Base-by-base conservation (phyloP, 2,329 filamentous ascomycete genomes). In the Aspergillus sp. region DNA sequence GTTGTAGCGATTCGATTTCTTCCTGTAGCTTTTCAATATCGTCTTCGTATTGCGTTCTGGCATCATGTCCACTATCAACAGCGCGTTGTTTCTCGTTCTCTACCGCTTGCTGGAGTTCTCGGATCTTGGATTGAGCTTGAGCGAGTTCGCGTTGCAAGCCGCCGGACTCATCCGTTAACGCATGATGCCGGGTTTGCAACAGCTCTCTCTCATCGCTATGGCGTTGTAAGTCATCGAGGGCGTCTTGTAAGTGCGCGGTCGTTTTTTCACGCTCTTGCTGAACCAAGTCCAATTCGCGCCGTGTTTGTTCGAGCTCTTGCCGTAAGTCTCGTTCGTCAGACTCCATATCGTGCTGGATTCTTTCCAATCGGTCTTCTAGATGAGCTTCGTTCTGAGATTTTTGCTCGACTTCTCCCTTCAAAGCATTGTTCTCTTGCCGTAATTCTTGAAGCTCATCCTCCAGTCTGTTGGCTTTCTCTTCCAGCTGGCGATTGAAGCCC, bases 401-500 rank as follows among this genome's bases (percentile, higher is more conserved):
- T 41, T 68, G 64, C 13, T 73, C 67, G 45, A 76, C 59, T 43
- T 77, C 64, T 23, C 65, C 56, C 46, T 72, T 67, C 3, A 79
- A 62, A 25, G 59, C 49, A 46, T 63, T 58, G 49, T 78, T 70
- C 52, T 75, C 69, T 50, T 74, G 68, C 41, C 71, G 70, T 45
- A 80, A 61, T 2, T 70, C 62, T 41, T 81, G 79, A 5, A 88
- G 69, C 49, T 90, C 85, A 41, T 79, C 72, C 56, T 90, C 84
- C 7, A 90, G 70, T 27, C 81, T 81, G 45, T 74, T 70, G 7
- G 82, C 71, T 64, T 83, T 88, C 55, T 88, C 85, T 59, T 90
- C 85, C 15, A 88, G 77, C 66, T 90, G 86, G 27, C 85, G 80
- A 45, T 82, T 86, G 7, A 88, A 74, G 2, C 84, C 85, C 61